Base-by-base conservation (phyloP, 75 land plant genomes). In the Pinus taeda region DNA sequence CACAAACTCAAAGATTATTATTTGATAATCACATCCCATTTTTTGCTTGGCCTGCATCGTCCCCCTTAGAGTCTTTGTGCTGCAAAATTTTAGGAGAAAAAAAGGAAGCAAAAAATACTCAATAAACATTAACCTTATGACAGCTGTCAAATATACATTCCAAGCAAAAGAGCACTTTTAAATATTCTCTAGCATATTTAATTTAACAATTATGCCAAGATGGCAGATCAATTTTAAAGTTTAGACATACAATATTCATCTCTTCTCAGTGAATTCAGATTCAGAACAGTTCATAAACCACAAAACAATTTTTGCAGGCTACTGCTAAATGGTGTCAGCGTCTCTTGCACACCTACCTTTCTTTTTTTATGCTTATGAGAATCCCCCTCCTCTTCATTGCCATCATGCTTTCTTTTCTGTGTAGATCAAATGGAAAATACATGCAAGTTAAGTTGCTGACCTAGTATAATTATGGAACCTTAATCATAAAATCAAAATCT, bases 401-500 rank as follows among this genome's bases (percentile, higher is more conserved):
- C 96, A 58, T 93, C 98, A 86, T 91, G 98, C 83, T 86, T 93
- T 74, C 98, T 91, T 69, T 95, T 95, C 96, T 93, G 85, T 65
- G 30, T 59, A 29, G 21, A 61, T 75, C 18, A 75, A 69, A 75
- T 58, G 15, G 30, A 53, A 42, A 37, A 73, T 26, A 13, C 21
- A 21, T 15, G 21, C 64, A 59, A 29, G 24, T 64, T 63, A 75
- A 20, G 17, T 29, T 65, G 36, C 56, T 59, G 22, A 56, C 45
- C 14, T 37, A 64, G 37, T 57, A 60, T 1, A 53, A 42, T 3
- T 49, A 14, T 58, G 53, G n/a, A 1, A n/a, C 9, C 77, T 39
- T 56, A 56, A 63, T 1, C 56, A 22, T 21, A 57, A 1, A 57
- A 15, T 42, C 20, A 78, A 71, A 70, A 20, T 14, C 9, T 15